Conservation (phyloP, 441 rosid genomes). For the Codiaeum variegatum region DNA sequence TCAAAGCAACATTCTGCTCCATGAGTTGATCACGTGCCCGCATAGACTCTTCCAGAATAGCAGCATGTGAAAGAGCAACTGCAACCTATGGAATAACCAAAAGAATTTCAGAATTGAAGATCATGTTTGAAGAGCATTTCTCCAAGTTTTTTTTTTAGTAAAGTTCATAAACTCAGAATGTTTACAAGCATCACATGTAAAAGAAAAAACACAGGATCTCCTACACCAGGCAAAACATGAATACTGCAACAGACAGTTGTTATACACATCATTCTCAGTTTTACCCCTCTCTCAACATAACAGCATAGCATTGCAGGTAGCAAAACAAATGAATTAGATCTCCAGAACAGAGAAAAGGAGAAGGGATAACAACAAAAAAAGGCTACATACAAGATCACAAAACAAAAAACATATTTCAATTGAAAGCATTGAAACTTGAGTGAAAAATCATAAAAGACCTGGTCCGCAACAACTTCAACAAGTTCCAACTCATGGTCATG, state of each 20-base stretch:
- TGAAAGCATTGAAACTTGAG: neutral
- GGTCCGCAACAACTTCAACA: slow-evolving; percentile 90
- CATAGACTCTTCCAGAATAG: slow-evolving; percentile 89
- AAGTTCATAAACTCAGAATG: neutral
- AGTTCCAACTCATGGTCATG: slow-evolving; percentile 89
- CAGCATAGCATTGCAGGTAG: neutral
- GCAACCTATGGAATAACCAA: slow-evolving; percentile 58
- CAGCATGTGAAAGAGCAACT: slow-evolving; percentile 96
- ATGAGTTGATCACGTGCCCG: slow-evolving; percentile 79
- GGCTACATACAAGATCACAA: neutral
- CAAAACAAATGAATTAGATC: slow-evolving; percentile 3
- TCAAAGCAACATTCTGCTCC: slow-evolving; percentile 72
- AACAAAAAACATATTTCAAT: neutral
- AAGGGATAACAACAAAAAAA: neutral
- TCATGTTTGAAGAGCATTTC: slow-evolving; percentile 2
- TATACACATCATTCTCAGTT: neutral
- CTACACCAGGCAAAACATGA: neutral
- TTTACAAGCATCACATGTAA: neutral
- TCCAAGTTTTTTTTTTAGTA: neutral
- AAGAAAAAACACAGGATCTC: neutral
- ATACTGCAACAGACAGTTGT: neutral
- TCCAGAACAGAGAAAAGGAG: neutral
- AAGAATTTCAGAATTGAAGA: slow-evolving; percentile 8
- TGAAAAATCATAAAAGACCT: slow-evolving; percentile 43
- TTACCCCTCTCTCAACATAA: neutral